Evolutionary conservation across 1,284 basidiomycete genomes (phyloP), one percentile per base, ranked within the genome.

Genomic region (Pseudozyma pruni): DNA sequence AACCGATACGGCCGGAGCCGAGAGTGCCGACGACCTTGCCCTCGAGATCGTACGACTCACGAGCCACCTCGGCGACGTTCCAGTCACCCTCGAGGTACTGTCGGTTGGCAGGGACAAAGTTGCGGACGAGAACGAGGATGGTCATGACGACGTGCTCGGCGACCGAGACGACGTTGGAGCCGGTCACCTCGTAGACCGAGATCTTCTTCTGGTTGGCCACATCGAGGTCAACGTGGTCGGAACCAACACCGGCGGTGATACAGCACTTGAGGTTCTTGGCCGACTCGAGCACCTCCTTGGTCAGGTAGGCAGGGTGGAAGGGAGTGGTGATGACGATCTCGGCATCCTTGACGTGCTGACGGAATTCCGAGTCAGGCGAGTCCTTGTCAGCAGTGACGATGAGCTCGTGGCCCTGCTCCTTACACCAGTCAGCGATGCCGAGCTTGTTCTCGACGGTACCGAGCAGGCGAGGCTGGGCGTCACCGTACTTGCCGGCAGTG

Each of bases 211-310:
- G 87, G 80, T 93, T 92, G 45, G 92, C 91, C 22, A 91, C 91
- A 80, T 94, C 90, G 53, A 96, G 87, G 83, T 96, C 93, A 78
- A 96, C 89, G 74, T 83, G 82, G 72, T 95, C 94, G 29, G 92
- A 94, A 13, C 93, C 93, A 43, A 97, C 93, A 84, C 94, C 94
- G 50, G 94, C 94, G 10, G 94, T 97, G 78, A 96, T 87, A 80
- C 91, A 93, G 67, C 95, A 84, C 85, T 94, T 95, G 78, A 98
- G 88, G 79, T 95, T 94, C 84, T 90, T 90, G 33, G 94, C 92
- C 87, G 91, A 85, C 41, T 75, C 86, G 73, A 95, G 84, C 63
- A 94, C 85, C 9, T 94, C 91, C 35, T 85, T 86, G 7, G 92
- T 94, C 61, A 94, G 87, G 84, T 96, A 95, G 69, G 89, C 93